Percentiles rank a stretch among this genome's conserved stretches.
Evolutionary conservation across 805 yeast genomes (phyloP).

Genomic region (Candida adriatica): DNA sequence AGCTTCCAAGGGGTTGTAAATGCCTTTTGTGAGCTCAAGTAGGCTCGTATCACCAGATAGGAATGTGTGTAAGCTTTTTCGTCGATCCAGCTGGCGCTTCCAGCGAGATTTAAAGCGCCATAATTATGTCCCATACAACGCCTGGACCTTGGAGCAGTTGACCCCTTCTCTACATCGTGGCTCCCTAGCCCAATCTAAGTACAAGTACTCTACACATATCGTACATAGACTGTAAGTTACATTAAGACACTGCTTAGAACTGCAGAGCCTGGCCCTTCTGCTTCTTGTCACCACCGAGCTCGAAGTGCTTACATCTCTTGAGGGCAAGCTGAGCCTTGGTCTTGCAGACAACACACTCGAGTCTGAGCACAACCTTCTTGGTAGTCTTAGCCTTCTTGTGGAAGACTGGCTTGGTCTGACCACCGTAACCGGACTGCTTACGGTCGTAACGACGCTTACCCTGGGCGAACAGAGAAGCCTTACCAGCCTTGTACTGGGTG

Average conservation of each 20-base stretch:
- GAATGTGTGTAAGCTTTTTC: too few relatives aligned
- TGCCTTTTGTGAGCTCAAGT: too few relatives aligned
- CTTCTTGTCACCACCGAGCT: slow-evolving; percentile 99
- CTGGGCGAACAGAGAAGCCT: slow-evolving; percentile 98
- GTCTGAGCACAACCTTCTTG: slow-evolving; percentile 98
- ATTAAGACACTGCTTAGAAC: slow-evolving; percentile 56
- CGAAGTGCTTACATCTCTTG: slow-evolving; percentile 99
- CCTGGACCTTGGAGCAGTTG: too few relatives aligned
- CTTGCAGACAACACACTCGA: slow-evolving; percentile 98
- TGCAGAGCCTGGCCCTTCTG: slow-evolving; percentile 99
- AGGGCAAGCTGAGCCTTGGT: slow-evolving; percentile 95
- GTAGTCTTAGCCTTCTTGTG: slow-evolving; percentile 99
- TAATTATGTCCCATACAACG: too few relatives aligned
- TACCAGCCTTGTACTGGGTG: slow-evolving; percentile 99
- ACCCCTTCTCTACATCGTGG: too few relatives aligned
- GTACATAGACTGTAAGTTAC: too few relatives aligned
- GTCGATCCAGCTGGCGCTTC: too few relatives aligned
- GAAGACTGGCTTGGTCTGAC: slow-evolving; percentile 99
- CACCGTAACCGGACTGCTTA: slow-evolving; percentile 99
- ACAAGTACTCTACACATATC: too few relatives aligned
- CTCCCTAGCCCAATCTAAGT: too few relatives aligned
- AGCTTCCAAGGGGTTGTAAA: too few relatives aligned
- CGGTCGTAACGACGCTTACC: slow-evolving; percentile 99
- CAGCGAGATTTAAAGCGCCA: too few relatives aligned
- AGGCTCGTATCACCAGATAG: too few relatives aligned